These are phyloP conservation scores for Beta vulgaris DNA, from an alignment of 148 eudicot genomes.

Conservation along the genomic window DNA sequence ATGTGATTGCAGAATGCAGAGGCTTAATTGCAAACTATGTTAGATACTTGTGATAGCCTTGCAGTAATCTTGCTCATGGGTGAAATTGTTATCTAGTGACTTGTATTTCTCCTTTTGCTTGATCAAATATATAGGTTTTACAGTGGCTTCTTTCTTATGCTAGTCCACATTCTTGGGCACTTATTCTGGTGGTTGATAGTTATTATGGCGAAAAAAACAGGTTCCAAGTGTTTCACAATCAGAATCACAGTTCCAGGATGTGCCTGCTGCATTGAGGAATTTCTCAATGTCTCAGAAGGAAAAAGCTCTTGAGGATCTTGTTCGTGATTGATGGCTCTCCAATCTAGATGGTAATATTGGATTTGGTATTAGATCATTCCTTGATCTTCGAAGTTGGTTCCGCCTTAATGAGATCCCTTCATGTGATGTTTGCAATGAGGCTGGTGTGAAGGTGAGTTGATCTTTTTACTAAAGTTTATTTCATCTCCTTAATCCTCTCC, in stretches of 20 bases:
- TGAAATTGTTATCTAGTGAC: too few species aligned
- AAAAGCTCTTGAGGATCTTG: constrained; percentile 69
- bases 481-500: too few species aligned
- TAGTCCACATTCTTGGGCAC: not conserved
- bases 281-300: constrained; percentile 92
- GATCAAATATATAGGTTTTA: not conserved
- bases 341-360: constrained; percentile 66
- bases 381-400: constrained; percentile 97
- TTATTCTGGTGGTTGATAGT: constrained; percentile 12
- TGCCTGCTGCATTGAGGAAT: constrained; percentile 70
- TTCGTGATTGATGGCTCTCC: constrained; percentile 79
- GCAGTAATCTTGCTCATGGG: not conserved
- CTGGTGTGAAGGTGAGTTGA: constrained; percentile 72
- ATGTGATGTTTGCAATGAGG: constrained; percentile 93
- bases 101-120: not conserved
- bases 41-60: not conserved
- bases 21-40: not conserved
- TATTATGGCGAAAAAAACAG: constrained; percentile 38
- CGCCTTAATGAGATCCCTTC: constrained; percentile 68
- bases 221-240: constrained; percentile 37
- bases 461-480: not conserved
- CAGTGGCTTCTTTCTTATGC: not conserved
- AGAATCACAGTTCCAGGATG: constrained; percentile 51
- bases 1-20: too few species aligned
- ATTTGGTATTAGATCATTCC: constrained; percentile 86